Conservation (phyloP, 2,329 filamentous ascomycete genomes). For the Sphaceloma murrayae region DNA sequence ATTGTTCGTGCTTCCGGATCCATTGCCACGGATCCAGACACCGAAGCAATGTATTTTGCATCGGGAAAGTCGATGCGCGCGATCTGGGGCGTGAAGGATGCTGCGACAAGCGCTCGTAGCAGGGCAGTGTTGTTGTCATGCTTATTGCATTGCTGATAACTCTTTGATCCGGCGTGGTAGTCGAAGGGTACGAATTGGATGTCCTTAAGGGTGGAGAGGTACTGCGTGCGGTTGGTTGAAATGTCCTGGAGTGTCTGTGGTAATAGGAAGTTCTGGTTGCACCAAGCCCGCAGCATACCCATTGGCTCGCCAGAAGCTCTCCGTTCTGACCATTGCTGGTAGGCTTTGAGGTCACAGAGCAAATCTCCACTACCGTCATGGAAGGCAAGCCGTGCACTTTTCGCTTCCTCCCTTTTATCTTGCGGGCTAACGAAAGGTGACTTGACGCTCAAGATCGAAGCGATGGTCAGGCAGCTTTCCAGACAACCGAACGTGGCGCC, state of each 20-base stretch:
- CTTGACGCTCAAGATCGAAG: constrained; percentile 80
- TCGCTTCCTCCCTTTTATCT: constrained; percentile 72
- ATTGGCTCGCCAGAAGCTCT: constrained; percentile 46
- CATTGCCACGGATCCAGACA: constrained; percentile 81
- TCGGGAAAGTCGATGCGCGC: constrained; percentile 88
- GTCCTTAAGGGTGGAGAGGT: constrained; percentile 74
- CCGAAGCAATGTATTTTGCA: constrained; percentile 83
- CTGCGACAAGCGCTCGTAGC: constrained; percentile 41
- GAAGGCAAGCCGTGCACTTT: constrained; percentile 65
- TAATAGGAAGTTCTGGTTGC: constrained; percentile 75
- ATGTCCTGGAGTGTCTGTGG: constrained; percentile 81
- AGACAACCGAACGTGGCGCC: constrained; percentile 89
- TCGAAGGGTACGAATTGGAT: constrained; percentile 60
- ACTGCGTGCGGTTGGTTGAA: constrained; percentile 73
- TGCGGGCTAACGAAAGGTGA: constrained; percentile 79
- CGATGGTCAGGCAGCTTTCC: constrained; percentile 78
- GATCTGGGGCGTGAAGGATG: constrained; percentile 62
- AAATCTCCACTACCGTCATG: constrained; percentile 65
- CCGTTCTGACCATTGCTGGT: constrained; percentile 69
- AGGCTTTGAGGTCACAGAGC: constrained; percentile 76
- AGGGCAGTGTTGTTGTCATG: constrained; percentile 39
- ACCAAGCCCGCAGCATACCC: constrained; percentile 63
- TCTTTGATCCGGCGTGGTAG: constrained; percentile 25
- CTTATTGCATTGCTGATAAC: constrained; percentile 35
- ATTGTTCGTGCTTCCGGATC: constrained; percentile 89